Percentiles rank a stretch among this genome's conserved stretches.
phyloP scores from a whole-genome alignment of 768 basidiomycete species.

The Gloeopeniophorella convolvens region DNA sequence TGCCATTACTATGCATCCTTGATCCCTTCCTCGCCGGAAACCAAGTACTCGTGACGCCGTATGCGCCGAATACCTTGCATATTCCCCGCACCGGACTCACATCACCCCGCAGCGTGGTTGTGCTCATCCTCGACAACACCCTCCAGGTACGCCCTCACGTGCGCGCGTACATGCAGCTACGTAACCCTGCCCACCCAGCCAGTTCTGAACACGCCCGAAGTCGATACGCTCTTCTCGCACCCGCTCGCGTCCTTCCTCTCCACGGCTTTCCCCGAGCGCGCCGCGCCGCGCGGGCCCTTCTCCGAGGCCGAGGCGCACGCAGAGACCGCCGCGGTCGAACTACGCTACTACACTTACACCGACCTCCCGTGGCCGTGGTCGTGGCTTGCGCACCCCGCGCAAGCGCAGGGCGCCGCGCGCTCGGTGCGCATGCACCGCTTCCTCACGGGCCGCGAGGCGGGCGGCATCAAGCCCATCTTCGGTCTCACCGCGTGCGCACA shows the following conservation, averaged over 20 bases:
- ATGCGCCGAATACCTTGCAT: conserved; percentile 27
- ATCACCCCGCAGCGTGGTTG: conserved; percentile 56
- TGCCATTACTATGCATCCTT: conserved; percentile 69
- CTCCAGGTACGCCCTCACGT: conserved; percentile 44
- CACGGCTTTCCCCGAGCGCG: conserved; percentile 39
- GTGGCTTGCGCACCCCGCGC: conserved; percentile 21
- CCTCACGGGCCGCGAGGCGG: conserved; percentile 78
- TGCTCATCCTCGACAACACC: conserved; percentile 74
- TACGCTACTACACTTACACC: conserved; percentile 56
- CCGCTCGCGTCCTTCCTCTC: conserved; percentile 67
- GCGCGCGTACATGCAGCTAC: neutral
- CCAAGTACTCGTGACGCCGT: conserved; percentile 80
- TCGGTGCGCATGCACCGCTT: conserved; percentile 62
- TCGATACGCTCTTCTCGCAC: conserved; percentile 78
- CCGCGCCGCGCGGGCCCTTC: conserved; percentile 4
- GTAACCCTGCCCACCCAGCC: conserved; percentile 41
- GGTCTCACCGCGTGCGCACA: conserved; percentile 76
- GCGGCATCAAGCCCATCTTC: conserved; percentile 83
- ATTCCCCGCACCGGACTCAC: neutral
- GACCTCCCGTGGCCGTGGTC: conserved; percentile 47
- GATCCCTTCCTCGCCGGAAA: conserved; percentile 75
- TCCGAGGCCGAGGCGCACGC: conserved; percentile 47
- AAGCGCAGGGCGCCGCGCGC: neutral
- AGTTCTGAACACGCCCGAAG: conserved; percentile 73
- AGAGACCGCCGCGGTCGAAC: conserved; percentile 31